Conservation (phyloP, 176 grass and related monocot species). For the Poa pratensis region DNA sequence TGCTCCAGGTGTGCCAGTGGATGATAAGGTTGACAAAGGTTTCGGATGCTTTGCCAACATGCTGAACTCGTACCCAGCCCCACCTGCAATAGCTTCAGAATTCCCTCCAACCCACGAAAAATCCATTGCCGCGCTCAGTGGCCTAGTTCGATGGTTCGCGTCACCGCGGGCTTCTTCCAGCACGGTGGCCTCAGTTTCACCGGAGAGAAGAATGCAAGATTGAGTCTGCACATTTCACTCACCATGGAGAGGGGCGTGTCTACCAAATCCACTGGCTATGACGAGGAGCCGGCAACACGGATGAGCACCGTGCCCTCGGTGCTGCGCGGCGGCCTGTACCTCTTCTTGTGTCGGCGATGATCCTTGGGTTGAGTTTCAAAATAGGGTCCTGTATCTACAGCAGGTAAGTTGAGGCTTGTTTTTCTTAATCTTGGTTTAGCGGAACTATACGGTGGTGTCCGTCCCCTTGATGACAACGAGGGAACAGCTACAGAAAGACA, state of each 20-base stretch:
- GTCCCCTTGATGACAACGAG: neutral
- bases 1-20: conserved; percentile 45
- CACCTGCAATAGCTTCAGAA: conserved; percentile 73
- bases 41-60: conserved; percentile 62
- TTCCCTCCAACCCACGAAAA: conserved; percentile 53
- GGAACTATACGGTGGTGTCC: neutral
- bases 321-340: conserved; percentile 67
- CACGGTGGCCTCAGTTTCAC: conserved; percentile 41
- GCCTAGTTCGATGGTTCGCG: conserved; percentile 47
- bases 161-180: conserved; percentile 73
- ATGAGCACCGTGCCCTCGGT: conserved; percentile 46
- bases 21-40: conserved; percentile 57
- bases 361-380: conserved; percentile 80
- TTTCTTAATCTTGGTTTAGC: conserved; percentile 21
- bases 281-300: conserved; percentile 38
- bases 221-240: conserved; percentile 52
- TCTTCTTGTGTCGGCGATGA: conserved; percentile 65
- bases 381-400: conserved; percentile 71
- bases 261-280: conserved; percentile 36
- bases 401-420: conserved; percentile 48
- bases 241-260: conserved; percentile 38
- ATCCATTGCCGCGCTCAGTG: conserved; percentile 35
- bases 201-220: too few relatives aligned
- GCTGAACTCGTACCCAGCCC: conserved; percentile 71
- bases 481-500: neutral